Evolutionary conservation across 2,329 filamentous ascomycete species (phyloP).

Genomic region (Stemphylium lycopersici): DNA sequence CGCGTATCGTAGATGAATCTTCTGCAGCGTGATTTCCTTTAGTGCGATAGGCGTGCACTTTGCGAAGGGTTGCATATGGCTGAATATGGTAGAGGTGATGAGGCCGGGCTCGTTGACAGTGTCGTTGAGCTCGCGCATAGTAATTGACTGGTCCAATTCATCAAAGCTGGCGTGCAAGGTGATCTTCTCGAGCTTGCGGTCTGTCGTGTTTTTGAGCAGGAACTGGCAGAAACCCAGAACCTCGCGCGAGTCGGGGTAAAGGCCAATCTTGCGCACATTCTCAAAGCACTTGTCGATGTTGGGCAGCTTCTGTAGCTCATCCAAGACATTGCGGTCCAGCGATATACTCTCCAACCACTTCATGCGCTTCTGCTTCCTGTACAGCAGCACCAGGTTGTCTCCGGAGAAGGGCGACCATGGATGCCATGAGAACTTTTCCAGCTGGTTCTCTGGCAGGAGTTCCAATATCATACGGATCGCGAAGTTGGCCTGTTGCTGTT

Average conservation of each 20-base stretch:
- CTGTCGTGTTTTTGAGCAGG: slow-evolving; percentile 50
- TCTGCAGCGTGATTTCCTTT: slow-evolving; percentile 53
- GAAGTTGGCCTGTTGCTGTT: slow-evolving; percentile 55
- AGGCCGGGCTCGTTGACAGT: slow-evolving; percentile 55
- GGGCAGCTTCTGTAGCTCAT: slow-evolving; percentile 51
- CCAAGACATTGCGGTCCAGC: slow-evolving; percentile 51
- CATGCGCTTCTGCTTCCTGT: slow-evolving; percentile 56
- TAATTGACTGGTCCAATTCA: slow-evolving; percentile 41
- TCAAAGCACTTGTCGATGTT: slow-evolving; percentile 51
- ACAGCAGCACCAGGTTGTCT: slow-evolving; percentile 56
- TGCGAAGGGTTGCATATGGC: slow-evolving; percentile 55
- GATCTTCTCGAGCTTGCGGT: slow-evolving; percentile 52
- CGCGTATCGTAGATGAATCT: slow-evolving; percentile 55
- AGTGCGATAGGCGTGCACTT: slow-evolving; percentile 54
- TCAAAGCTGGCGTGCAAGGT: slow-evolving; percentile 56
- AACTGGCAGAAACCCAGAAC: slow-evolving; percentile 54
- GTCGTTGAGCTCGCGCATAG: slow-evolving; percentile 54
- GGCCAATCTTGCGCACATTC: slow-evolving; percentile 52
- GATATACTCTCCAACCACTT: slow-evolving; percentile 57
- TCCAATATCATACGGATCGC: slow-evolving; percentile 57
- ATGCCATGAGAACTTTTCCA: slow-evolving; percentile 59
- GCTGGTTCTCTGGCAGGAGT: slow-evolving; percentile 55
- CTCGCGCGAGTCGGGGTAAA: slow-evolving; percentile 55
- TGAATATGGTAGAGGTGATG: slow-evolving; percentile 55
- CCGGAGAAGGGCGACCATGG: slow-evolving; percentile 56